Evolutionary conservation across 805 yeast species (phyloP), one percentile per base, ranked within the genome.

Genomic region (Pichia rugopelliculosa): DNA sequence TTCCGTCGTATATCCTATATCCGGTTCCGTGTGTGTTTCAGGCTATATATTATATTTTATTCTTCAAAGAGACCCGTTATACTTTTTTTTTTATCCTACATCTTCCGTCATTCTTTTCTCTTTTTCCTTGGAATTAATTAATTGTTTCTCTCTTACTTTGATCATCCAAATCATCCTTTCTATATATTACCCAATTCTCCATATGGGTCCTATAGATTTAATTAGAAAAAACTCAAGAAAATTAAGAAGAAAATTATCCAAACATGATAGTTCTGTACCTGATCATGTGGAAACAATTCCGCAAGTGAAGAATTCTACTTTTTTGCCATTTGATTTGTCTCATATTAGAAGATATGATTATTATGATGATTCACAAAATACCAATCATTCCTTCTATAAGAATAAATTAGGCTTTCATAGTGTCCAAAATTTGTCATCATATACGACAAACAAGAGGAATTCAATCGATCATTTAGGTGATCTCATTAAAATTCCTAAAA

Each of bases 171-270:
- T n/a, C n/a, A n/a, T n/a, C n/a, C n/a, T n/a, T 30, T 30, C 18
- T 4, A 6, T n/a, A 5, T 5, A 30, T 30, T 30, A 6, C n/a
- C 23, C 23, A 5, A 6, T 34, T 23, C 23, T 42, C 23, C 25
- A 3, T 11, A 46, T 42, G 6, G 49, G 47, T 22, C 47, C 50
- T 1, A 39, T 47, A 8, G 34, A 36, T 24, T 17, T 48, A 10
- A 20, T 50, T 13, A 47, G 53, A 30, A 45, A 40, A 23, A 50
- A 50, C 18, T 41, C 47, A 20, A 42, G 37, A 23, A 45, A 48
- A 18, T 26, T 50, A 5, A 50, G 40, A 21, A 23, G 44, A 6
- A 48, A 27, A 41, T 38, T 47, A 9, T 39, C 44, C 4, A 47
- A 37, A n/a, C 42, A 46, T 17, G 46, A 42, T 18, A 18, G 22